Evolutionary conservation across 768 basidiomycete genomes (phyloP), one percentile per base, ranked within the genome.

Genomic region (Collybiopsis luxurians): DNA sequence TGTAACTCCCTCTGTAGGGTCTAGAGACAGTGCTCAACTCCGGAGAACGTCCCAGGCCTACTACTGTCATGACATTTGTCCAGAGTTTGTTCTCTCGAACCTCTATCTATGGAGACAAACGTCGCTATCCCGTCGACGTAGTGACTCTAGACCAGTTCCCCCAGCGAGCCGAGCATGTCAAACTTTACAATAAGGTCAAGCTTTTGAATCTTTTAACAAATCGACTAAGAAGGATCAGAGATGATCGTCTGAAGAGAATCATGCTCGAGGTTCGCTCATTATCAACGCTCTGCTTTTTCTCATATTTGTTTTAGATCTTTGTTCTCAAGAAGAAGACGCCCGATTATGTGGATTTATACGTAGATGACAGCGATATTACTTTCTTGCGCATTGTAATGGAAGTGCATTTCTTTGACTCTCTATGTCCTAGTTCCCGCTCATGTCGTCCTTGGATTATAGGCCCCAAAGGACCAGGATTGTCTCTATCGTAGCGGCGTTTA

Each of bases 21-120:
- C 65, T 70, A 3, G 69, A 70, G 36, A 70, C 69, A 1, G 65
- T 70, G 59, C 57, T 70, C 2, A 62, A 58, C 36, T 67, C 67
- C 1, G 67, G 59, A 2, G 69, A 70, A 24, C 66, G 69, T 2
- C 59, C 65, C 1, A 17, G 40, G 7, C 40, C 13, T 4, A 61
- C 62, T 24, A 23, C 45, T 23, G 51, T 48, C 2, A 60, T 36
- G 30, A 57, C 57, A 5, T 21, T 49, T 1, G 51, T 65, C 13
- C 36, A 30, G 19, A 50, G 54, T 7, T 6, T 23, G 12, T 40
- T 5, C 13, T 12, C 3, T 49, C 23, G 28, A 24, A 62, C 15
- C 9, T 3, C 17, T 21, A 30, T 13, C 11, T 65, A 65, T 52
- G 60, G 61, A 12, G 50, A 59, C 30, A 44, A 28, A 2, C 1